phyloP scores from a whole-genome alignment of 2,329 filamentous ascomycete species.

The Boeremia exigua region DNA sequence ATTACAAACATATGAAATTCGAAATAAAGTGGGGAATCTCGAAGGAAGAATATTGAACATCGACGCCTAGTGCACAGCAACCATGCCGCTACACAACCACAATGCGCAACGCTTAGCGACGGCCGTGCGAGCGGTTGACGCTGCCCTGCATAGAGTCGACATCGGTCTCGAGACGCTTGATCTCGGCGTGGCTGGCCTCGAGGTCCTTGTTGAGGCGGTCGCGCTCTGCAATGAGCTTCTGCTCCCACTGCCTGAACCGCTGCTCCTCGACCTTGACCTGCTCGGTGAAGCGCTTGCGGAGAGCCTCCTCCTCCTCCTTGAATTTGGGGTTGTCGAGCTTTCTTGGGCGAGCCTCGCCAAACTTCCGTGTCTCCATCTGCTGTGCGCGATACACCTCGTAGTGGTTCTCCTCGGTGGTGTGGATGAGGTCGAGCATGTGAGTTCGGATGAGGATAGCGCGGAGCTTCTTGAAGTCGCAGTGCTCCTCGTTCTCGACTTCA shows the following conservation, averaged over 20 bases:
- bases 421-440: slow-evolving; percentile 99
- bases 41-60: slow-evolving; percentile 40
- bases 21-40: slow-evolving; percentile 51
- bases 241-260: slow-evolving; percentile 99
- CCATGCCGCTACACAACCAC: slow-evolving; percentile 17
- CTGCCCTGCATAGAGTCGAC: slow-evolving; percentile 92
- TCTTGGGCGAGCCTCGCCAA: slow-evolving; percentile 93
- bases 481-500: slow-evolving; percentile 99
- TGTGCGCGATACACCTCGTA: slow-evolving; percentile 99
- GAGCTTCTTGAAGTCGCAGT: slow-evolving; percentile 99
- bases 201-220: slow-evolving; percentile 99
- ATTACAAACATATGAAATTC: slow-evolving; percentile 50
- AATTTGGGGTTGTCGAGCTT: slow-evolving; percentile 99
- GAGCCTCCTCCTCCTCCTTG: slow-evolving; percentile 98
- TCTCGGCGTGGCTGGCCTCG: slow-evolving; percentile 90
- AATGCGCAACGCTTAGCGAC: slow-evolving; percentile 67
- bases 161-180: slow-evolving; percentile 90
- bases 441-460: slow-evolving; percentile 98
- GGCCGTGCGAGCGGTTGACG: slow-evolving; percentile 88
- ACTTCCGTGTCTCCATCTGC: slow-evolving; percentile 99
- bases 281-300: slow-evolving; percentile 98
- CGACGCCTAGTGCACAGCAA: slow-evolving; percentile 25
- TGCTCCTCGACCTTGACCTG: slow-evolving; percentile 99
- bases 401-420: slow-evolving; percentile 98
- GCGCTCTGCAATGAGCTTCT: slow-evolving; percentile 98